Conservation (phyloP, 345 rosid species). For the Eutrema heterophyllum region DNA sequence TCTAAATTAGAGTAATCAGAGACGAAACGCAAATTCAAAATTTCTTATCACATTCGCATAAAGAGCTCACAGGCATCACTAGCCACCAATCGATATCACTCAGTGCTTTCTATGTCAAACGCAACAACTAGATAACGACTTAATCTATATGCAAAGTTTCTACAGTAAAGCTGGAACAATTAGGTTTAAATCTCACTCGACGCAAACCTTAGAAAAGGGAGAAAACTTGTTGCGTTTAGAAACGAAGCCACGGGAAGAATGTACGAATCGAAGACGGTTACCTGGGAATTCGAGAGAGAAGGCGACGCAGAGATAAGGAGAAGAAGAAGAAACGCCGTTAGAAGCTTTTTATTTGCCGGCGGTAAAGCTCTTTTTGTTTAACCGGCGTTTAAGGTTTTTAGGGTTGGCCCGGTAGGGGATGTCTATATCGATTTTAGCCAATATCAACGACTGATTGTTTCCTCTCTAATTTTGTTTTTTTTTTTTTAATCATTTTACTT, state of each 20-base stretch:
- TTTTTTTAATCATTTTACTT: background rate
- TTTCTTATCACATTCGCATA: background rate
- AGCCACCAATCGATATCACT: slow-evolving; percentile 2
- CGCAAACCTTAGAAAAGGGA: background rate
- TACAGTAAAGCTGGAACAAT: background rate
- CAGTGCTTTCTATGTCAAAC: background rate
- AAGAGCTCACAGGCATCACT: background rate
- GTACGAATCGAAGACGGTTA: slow-evolving; percentile 12
- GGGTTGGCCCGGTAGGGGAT: slow-evolving; percentile 11
- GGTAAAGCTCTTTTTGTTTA: background rate
- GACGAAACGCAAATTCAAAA: background rate
- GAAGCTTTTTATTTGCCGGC: background rate
- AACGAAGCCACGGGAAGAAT: background rate
- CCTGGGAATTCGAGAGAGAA: background rate
- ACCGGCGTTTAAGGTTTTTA: slow-evolving; percentile 21
- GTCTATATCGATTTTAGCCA: background rate
- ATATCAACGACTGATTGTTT: too few relatives aligned
- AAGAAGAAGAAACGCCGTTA: slow-evolving; percentile 4
- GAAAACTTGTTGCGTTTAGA: background rate
- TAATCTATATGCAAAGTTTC: background rate
- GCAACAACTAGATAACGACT: slow-evolving; percentile 7
- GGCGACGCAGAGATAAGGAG: background rate
- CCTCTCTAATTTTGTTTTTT: background rate
- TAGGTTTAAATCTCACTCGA: slow-evolving; percentile 1
- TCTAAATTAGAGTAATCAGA: background rate